Base-by-base conservation (phyloP, 768 basidiomycete species). In the Leccinum disarticulatum region DNA sequence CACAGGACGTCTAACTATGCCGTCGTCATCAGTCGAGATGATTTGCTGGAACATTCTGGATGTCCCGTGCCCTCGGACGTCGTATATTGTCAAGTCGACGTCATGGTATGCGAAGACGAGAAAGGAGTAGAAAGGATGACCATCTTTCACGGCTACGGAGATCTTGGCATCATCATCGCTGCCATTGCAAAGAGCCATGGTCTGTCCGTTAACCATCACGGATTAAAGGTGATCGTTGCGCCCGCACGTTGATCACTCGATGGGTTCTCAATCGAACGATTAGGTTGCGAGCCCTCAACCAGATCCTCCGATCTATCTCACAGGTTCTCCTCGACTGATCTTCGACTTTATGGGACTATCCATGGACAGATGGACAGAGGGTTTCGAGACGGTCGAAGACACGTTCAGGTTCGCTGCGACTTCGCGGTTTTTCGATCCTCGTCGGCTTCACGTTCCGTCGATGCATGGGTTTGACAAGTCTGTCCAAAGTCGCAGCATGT, bases 81-180 rank as follows among this genome's bases (percentile, higher is more conserved):
- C 36, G 55, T 72, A 51, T 75, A 72, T 54, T 67, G 72, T 46
- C 81, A 91, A 77, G 81, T 90, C 9, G 90, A 91, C 63, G 79
- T 90, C 15, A 79, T 83, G 61, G 80, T 87, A 3, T 87, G 86
- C 64, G 68, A 64, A 3, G 78, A 83, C 68, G 71, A 72, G 64
- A 77, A 73, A 19, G 83, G 83, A 65, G 83, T 74, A 70, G 77
- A 84, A 25, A 76, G 83, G 22, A 70, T 82, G 15, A 67, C 77
- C 25, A 82, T 88, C 70, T 82, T 82, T 65, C 79, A 84, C 58
- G 81, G 83, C 1, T 90, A 88, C 64, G 89, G 89, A 9, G 89
- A 90, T 64, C 76, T 90, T 17, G 86, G 85, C 0, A 87, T 88
- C 82, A 87, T 90, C 15, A 70, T 90, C 52, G 81, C 84, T 10